Evolutionary conservation across 1,284 basidiomycete species (phyloP).

Genomic region (Bondarzewia mesenterica): DNA sequence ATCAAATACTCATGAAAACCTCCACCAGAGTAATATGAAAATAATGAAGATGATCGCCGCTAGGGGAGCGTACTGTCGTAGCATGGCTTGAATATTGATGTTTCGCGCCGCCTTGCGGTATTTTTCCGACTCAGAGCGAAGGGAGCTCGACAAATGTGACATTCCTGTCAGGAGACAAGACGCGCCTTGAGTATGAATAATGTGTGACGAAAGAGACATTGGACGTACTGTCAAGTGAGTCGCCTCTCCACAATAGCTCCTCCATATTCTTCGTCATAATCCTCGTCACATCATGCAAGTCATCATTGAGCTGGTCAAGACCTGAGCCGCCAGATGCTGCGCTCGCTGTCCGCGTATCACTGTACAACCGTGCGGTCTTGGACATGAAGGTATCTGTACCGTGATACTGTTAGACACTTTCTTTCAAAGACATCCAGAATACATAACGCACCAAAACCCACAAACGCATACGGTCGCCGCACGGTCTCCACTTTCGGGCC

Average conservation of each 20-base stretch:
- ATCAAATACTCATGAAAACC: conserved; percentile 49
- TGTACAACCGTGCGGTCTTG: conserved; percentile 92
- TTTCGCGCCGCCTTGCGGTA: conserved; percentile 94
- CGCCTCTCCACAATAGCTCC: conserved; percentile 95
- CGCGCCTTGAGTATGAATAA: neutral
- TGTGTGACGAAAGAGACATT: neutral
- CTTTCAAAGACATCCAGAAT: neutral
- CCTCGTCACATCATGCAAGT: conserved; percentile 93
- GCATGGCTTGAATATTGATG: conserved; percentile 89
- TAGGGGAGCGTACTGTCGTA: conserved; percentile 93
- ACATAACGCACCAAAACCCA: conserved; percentile 76
- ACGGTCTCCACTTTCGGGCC: conserved; percentile 83
- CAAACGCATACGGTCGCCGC: conserved; percentile 90
- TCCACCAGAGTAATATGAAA: conserved; percentile 87
- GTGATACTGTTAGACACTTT: neutral
- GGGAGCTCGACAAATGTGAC: conserved; percentile 96
- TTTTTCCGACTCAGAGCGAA: conserved; percentile 95
- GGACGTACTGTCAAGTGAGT: conserved; percentile 83
- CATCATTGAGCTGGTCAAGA: conserved; percentile 89
- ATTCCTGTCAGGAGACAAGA: conserved; percentile 57
- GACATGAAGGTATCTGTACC: conserved; percentile 92
- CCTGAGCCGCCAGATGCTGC: conserved; percentile 51
- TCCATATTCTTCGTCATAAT: conserved; percentile 99
- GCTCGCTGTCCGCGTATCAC: conserved; percentile 84
- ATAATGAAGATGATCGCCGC: conserved; percentile 76